phyloP scores from a whole-genome alignment of 2,329 filamentous ascomycete species.

The Parascedosporium putredinis region DNA sequence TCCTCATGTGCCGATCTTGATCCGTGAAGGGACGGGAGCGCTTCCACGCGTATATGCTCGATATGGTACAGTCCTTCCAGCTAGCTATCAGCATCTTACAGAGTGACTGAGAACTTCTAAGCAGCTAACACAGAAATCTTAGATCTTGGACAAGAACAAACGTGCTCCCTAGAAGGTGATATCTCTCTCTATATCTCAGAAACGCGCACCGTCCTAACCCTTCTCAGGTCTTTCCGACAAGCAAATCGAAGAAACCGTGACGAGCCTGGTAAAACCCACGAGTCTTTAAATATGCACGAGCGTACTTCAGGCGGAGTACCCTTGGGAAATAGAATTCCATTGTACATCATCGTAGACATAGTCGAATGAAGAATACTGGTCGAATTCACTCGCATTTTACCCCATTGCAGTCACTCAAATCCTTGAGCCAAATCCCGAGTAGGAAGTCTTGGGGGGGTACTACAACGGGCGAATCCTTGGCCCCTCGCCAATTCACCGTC shows the following conservation, averaged over 20 bases:
- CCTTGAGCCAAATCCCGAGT: too few relatives aligned
- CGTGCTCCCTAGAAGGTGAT: constrained; percentile 42
- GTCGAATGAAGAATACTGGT: background rate
- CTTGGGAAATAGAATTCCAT: background rate
- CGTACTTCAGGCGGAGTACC: background rate
- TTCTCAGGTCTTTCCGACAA: constrained; percentile 42
- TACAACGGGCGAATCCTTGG: too few relatives aligned
- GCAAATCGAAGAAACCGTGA: constrained; percentile 49
- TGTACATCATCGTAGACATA: constrained; percentile 6
- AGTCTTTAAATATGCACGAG: background rate
- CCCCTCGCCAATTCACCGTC: too few relatives aligned
- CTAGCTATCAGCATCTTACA: background rate
- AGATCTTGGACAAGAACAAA: constrained; percentile 49
- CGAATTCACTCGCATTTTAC: background rate
- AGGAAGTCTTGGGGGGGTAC: too few relatives aligned
- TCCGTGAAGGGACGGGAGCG: constrained; percentile 81
- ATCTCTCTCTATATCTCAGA: background rate
- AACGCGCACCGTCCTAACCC: background rate
- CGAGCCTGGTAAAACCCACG: constrained; percentile 38
- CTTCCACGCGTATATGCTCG: constrained; percentile 80
- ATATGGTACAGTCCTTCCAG: too few relatives aligned
- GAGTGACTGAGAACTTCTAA: background rate
- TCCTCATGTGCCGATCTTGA: constrained; percentile 83
- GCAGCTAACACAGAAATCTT: constrained; percentile 13
- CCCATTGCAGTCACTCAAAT: background rate